Percentiles rank a stretch among this genome's conserved stretches.
phyloP scores from a whole-genome alignment of 352 stramenopile genomes.

The Globisporangium heterothallicum region DNA sequence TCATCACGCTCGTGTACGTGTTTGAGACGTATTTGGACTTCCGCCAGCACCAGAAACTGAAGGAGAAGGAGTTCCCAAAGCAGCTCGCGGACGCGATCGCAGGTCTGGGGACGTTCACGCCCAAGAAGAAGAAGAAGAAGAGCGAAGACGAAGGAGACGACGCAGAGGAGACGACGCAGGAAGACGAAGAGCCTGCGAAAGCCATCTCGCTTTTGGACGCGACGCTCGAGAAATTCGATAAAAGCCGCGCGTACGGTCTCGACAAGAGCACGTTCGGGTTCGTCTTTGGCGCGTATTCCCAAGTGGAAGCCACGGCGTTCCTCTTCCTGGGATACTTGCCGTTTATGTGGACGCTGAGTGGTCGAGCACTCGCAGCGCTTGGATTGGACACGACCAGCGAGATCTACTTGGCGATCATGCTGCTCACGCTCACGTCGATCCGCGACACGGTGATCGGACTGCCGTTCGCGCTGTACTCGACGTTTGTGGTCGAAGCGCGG shows the following conservation, averaged over 20 bases:
- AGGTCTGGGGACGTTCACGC: slow-evolving; percentile 34
- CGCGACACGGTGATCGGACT: slow-evolving; percentile 54
- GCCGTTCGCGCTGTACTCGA: slow-evolving; percentile 88
- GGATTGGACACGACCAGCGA: slow-evolving; percentile 72
- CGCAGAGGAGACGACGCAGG: slow-evolving; percentile 34
- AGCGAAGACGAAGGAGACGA: slow-evolving; percentile 11
- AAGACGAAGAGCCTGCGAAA: slow-evolving; percentile 11
- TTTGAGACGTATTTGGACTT: slow-evolving; percentile 92
- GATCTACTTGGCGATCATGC: slow-evolving; percentile 71
- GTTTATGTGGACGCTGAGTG: slow-evolving; percentile 91
- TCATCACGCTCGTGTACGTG: slow-evolving; percentile 87
- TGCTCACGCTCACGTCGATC: slow-evolving; percentile 60
- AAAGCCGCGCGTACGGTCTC: slow-evolving; percentile 91
- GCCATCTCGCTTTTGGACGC: slow-evolving; percentile 69
- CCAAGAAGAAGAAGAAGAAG: slow-evolving; percentile 17
- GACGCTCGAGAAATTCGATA: slow-evolving; percentile 90
- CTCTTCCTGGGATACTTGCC: slow-evolving; percentile 91
- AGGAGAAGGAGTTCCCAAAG: slow-evolving; percentile 65
- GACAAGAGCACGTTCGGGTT: slow-evolving; percentile 96
- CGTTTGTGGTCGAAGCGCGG: slow-evolving; percentile 94
- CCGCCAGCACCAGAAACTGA: slow-evolving; percentile 88
- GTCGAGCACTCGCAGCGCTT: slow-evolving; percentile 41
- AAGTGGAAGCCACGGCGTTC: slow-evolving; percentile 80
- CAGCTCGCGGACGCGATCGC: slow-evolving; percentile 49
- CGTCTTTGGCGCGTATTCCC: slow-evolving; percentile 83